Evolutionary conservation across 495 filamentous ascomycete species (phyloP).

Genomic region (Filosporella fistucella): DNA sequence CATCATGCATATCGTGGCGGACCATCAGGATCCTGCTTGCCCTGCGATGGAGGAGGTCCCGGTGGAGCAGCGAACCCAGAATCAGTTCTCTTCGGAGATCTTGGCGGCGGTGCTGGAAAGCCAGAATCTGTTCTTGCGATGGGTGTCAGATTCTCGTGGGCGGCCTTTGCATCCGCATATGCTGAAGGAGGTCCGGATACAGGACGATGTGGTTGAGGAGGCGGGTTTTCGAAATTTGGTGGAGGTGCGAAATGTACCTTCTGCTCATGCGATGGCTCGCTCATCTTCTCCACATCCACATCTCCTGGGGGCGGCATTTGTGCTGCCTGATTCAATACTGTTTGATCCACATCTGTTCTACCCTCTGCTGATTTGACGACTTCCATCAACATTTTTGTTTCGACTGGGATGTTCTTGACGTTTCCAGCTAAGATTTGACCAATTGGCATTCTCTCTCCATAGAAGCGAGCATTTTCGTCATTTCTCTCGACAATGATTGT

Average conservation of each 20-base stretch:
- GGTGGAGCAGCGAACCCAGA: constrained; percentile 1
- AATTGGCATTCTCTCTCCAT: constrained; percentile 58
- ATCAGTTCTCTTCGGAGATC: neutral
- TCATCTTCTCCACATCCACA: constrained; percentile 43
- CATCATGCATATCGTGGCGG: neutral
- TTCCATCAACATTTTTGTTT: constrained; percentile 19
- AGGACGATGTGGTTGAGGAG: neutral
- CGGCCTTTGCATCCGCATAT: neutral
- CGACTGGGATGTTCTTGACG: constrained; percentile 26
- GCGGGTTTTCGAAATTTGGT: neutral
- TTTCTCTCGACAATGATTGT: constrained; percentile 73
- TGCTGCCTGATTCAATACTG: constrained; percentile 36
- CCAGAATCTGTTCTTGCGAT: neutral
- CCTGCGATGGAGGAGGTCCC: neutral
- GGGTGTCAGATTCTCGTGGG: neutral
- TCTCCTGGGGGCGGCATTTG: constrained; percentile 67
- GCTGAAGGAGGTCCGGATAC: neutral
- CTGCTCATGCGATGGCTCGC: constrained; percentile 11
- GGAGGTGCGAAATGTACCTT: constrained; percentile 10
- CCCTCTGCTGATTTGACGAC: constrained; percentile 19
- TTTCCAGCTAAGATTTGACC: constrained; percentile 66
- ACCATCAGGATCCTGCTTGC: constrained; percentile 1
- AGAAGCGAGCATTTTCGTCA: constrained; percentile 79
- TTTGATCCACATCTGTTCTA: constrained; percentile 28
- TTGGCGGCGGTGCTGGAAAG: neutral